These are phyloP conservation scores for Rhododendron molle DNA, from an alignment of 148 eudicot species.

Conservation along the genomic window DNA sequence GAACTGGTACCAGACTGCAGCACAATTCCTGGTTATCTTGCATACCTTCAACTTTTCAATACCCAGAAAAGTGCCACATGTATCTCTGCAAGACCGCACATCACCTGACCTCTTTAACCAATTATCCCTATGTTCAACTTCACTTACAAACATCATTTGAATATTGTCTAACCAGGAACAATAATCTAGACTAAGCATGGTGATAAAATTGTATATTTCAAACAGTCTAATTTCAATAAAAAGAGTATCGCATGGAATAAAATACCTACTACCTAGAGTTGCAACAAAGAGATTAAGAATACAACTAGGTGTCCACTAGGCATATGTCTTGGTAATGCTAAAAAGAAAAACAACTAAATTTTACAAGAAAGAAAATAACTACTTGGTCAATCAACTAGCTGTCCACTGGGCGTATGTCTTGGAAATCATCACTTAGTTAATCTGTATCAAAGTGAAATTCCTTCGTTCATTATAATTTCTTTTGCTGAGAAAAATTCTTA, in stretches of 20 bases:
- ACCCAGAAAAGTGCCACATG: not conserved
- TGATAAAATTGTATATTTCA: not conserved
- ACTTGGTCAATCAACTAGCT: not conserved
- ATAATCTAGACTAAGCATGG: not conserved
- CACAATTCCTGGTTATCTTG: not conserved
- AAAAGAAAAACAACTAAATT: not conserved
- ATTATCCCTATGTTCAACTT: not conserved
- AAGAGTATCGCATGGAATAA: not conserved
- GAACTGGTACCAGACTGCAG: not conserved
- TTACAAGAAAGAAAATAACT: not conserved
- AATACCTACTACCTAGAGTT: not conserved
- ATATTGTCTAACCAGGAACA: not conserved
- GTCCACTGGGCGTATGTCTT: not conserved
- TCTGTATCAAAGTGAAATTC: not conserved
- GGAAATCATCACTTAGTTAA: not conserved
- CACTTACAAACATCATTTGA: not conserved
- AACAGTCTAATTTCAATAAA: not conserved
- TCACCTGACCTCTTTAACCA: not conserved
- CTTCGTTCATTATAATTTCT: not conserved
- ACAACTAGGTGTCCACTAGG: not conserved
- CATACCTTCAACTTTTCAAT: not conserved
- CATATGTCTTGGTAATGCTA: not conserved
- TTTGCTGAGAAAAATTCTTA: not conserved
- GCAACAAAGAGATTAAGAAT: not conserved
- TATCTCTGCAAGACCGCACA: not conserved